These are phyloP conservation scores for Diplodia scrobiculata DNA, from an alignment of 2,329 filamentous ascomycete species.

Conservation along the genomic window DNA sequence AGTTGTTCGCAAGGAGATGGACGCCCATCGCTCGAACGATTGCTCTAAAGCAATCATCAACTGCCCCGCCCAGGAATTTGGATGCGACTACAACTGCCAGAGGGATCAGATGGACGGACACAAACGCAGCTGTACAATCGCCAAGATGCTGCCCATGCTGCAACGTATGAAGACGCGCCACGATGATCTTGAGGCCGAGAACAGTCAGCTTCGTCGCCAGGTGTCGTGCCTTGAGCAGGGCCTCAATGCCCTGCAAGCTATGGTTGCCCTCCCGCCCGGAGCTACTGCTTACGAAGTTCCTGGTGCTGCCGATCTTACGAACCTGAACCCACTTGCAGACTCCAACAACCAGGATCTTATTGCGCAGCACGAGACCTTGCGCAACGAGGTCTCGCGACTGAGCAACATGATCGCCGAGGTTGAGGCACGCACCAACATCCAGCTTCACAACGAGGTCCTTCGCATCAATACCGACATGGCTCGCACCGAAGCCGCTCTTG, in stretches of 20 bases:
- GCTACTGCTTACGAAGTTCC: slow-evolving; percentile 1
- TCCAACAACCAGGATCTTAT: slow-evolving; percentile 57
- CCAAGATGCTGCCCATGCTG: slow-evolving; percentile 49
- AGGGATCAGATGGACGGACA: slow-evolving; percentile 47
- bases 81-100: slow-evolving; percentile 48
- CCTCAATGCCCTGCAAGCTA: slow-evolving; percentile 42
- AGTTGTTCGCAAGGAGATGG: slow-evolving; percentile 48
- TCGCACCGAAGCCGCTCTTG: slow-evolving; percentile 55
- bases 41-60: slow-evolving; percentile 49
- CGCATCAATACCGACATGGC: slow-evolving; percentile 64
- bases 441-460: slow-evolving; percentile 64
- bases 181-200: slow-evolving; percentile 48
- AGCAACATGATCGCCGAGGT: slow-evolving; percentile 59
- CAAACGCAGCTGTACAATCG: slow-evolving; percentile 49
- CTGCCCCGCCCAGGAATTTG: slow-evolving; percentile 50
- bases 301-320: slow-evolving; percentile 39
- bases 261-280: slow-evolving; percentile 22
- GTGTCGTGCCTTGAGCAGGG: slow-evolving; percentile 51
- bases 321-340: slow-evolving; percentile 36
- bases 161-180: slow-evolving; percentile 43
- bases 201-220: slow-evolving; percentile 49
- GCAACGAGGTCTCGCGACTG: slow-evolving; percentile 61
- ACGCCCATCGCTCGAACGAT: slow-evolving; percentile 45
- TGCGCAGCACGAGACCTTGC: slow-evolving; percentile 62
- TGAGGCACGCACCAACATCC: slow-evolving; percentile 63